Evolutionary conservation across 75 land plant species (phyloP), one percentile per base, ranked within the genome.

Genomic region (Cryptomeria japonica): DNA sequence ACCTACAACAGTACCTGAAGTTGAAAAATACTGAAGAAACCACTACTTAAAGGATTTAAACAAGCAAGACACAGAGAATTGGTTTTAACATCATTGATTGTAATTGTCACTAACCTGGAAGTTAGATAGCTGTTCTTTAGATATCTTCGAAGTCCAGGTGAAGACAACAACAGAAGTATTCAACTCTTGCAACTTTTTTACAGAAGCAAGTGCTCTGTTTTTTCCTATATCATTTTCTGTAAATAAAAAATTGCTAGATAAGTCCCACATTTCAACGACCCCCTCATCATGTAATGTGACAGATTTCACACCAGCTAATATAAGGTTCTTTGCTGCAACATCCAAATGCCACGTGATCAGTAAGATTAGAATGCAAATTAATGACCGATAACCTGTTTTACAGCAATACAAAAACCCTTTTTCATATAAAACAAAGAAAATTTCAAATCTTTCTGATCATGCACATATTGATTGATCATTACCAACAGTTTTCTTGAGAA

Each of bases 151-250:
- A 10, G 89, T 89, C 36, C 58, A 44, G 11, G 86, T 86, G 10
- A 61, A 32, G 1, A 92, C 86, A 28, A 39, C 80, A 3, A 92
- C 92, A 39, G 92, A 92, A 22, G 86, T 82, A 84, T 92, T 92
- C 32, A 92, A 86, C 77, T 92, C 93, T 88, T 91, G 90, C n/a
- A 92, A 92, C 90, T 92, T 92, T 15, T 91, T 85, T 16, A 85
- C 87, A 87, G 92, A 92, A 3, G 92, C 93, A 47, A 91, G 38
- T 31, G 92, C 93, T 11, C 92, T 85, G 80, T 91, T 91, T 70
- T 92, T 91, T 16, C 90, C 93, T 16, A 92, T 82, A 68, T 91
- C 93, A 6, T 46, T 16, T 82, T 92, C 93, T 15, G 88, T 34
- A 15, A 92, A 76, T 51, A 87, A 87, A 64, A 92, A 92, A 15